A percentile compares a stretch with the other conserved stretches of the same genome.
These are phyloP conservation scores for Acanthamoeba pearcei DNA, from an alignment of 208 protist genomes.

Conservation along the genomic window DNA sequence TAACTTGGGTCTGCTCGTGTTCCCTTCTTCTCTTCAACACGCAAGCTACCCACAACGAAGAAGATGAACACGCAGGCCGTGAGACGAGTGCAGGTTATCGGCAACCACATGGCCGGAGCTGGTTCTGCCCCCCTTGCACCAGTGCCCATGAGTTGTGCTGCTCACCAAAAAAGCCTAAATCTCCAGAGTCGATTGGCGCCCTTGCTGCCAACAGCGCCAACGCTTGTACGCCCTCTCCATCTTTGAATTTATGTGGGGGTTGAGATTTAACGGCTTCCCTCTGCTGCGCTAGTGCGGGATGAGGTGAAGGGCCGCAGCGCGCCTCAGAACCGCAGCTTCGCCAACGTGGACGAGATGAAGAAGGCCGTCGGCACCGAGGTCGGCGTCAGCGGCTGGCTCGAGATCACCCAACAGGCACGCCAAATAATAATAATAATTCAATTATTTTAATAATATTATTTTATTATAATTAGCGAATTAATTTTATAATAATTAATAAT, in stretches of 20 bases:
- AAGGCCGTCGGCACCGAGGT: conserved; percentile 79
- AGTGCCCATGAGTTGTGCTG: background rate
- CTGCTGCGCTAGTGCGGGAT: background rate
- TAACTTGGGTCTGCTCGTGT: background rate
- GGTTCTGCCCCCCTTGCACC: background rate
- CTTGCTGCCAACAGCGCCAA: background rate
- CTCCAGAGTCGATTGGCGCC: background rate
- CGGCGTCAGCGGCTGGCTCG: conserved; percentile 66
- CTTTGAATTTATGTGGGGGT: no score
- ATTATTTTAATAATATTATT: background rate
- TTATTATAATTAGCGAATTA: no score
- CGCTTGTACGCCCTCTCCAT: background rate
- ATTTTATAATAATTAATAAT: conserved; percentile 33
- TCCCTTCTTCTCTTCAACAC: background rate
- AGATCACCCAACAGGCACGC: background rate
- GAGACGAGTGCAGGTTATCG: background rate
- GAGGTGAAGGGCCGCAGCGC: conserved; percentile 14
- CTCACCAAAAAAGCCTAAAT: background rate
- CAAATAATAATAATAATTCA: background rate
- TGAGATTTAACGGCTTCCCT: no score
- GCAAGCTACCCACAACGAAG: background rate
- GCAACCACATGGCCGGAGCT: background rate
- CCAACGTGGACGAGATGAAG: conserved; percentile 77
- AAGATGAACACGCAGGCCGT: background rate
- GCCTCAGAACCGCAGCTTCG: background rate